These are phyloP conservation scores for Ogataea trehaloabstinens DNA, from an alignment of 805 yeast genomes.

Conservation along the genomic window DNA sequence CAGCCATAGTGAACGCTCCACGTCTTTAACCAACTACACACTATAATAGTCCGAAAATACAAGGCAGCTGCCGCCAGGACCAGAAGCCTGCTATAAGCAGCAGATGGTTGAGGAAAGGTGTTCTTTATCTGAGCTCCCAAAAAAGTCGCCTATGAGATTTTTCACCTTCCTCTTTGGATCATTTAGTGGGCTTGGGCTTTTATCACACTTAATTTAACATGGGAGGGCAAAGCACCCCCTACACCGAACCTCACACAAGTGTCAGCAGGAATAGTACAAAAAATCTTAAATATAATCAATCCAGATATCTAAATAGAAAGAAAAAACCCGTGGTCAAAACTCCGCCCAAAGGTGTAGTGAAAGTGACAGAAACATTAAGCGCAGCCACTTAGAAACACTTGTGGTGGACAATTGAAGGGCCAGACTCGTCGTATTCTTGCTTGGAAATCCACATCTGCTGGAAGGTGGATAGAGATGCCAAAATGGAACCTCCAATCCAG, in stretches of 20 bases:
- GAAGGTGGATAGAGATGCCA: conserved; percentile 98
- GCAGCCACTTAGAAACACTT: conserved; percentile 72
- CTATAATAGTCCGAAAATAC: no score
- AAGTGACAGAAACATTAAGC: background rate
- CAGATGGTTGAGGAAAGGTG: no score
- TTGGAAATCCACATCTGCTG: conserved; percentile 99
- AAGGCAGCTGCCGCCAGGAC: no score
- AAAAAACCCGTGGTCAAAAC: conserved; percentile 8
- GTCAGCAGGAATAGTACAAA: conserved; percentile 10
- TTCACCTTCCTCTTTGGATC: no score
- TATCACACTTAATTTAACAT: no score
- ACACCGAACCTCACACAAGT: background rate
- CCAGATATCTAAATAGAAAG: conserved; percentile 9
- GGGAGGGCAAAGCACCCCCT: no score
- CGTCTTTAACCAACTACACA: background rate
- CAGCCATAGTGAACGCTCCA: background rate
- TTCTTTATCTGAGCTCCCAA: no score
- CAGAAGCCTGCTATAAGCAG: no score
- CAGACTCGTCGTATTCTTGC: conserved; percentile 99
- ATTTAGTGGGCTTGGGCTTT: no score
- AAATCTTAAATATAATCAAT: conserved; percentile 12
- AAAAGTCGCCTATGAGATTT: no score
- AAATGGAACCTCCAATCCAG: conserved; percentile 99
- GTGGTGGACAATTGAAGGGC: conserved; percentile 98
- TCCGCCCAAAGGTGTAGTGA: background rate